phyloP scores from a whole-genome alignment of 331 rosid species.

The Quercus lobata region DNA sequence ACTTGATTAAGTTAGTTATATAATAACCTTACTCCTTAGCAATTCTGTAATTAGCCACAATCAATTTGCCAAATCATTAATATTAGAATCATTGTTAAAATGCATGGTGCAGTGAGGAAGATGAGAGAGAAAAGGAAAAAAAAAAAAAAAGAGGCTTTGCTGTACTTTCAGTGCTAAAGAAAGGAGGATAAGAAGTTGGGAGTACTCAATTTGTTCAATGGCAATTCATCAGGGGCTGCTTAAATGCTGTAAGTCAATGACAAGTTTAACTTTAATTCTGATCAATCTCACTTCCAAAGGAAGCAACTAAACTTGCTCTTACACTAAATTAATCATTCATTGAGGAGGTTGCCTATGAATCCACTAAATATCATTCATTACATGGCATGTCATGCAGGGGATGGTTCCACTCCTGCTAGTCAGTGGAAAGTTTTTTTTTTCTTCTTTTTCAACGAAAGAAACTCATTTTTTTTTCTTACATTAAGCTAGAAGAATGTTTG shows the following conservation, averaged over 20 bases:
- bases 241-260: background rate
- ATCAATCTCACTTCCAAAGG: background rate
- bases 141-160: background rate
- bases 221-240: background rate
- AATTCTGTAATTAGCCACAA: background rate
- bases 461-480: background rate
- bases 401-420: background rate
- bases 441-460: background rate
- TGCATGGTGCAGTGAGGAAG: conserved; percentile 1
- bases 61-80: background rate
- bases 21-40: background rate
- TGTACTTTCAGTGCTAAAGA: background rate
- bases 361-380: background rate
- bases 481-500: background rate
- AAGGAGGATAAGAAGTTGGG: background rate
- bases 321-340: background rate
- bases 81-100: background rate
- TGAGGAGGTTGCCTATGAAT: background rate
- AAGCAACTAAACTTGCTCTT: background rate
- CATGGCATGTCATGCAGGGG: background rate
- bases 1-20: too few species aligned
- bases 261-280: background rate
- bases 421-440: background rate
- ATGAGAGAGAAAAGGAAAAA: background rate
- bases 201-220: background rate